Conservation (phyloP, 2,329 filamentous ascomycete species). For the Magnaporthiopsis rhizophila region DNA sequence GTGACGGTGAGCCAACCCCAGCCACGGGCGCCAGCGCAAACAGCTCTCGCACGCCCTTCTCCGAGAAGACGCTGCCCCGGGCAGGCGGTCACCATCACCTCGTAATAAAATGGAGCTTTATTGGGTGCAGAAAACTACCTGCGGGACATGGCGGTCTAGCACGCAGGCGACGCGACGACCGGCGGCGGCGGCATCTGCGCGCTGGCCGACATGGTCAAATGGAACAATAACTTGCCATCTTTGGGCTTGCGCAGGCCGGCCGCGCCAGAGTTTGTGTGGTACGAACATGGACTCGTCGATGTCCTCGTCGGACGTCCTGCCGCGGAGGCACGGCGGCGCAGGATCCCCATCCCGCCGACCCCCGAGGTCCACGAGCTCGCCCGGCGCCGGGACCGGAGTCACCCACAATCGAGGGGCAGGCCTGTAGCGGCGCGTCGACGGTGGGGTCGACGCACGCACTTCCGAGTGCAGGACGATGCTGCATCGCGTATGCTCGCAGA, state of each 20-base stretch:
- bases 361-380: no score
- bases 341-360: no score
- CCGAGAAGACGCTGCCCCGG: slow-evolving; percentile 13
- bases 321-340: no score
- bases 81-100: slow-evolving; percentile 10
- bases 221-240: slow-evolving; percentile 16
- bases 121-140: slow-evolving; percentile 11
- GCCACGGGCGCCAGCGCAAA: slow-evolving; percentile 9
- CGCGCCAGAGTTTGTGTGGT: no score
- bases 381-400: no score
- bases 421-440: no score
- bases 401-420: no score
- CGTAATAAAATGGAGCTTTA: slow-evolving; percentile 8
- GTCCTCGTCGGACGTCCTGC: no score
- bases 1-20: slow-evolving; percentile 5
- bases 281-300: no score
- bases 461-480: no score
- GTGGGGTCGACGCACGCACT: no score
- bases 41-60: slow-evolving; percentile 10
- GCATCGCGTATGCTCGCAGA: no score
- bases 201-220: slow-evolving; percentile 36
- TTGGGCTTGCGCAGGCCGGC: slow-evolving; percentile 20
- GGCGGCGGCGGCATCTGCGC: slow-evolving; percentile 6
- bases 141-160: slow-evolving; percentile 1
- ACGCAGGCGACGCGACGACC: neutral